Evolutionary conservation across 1,284 basidiomycete species (phyloP).

Genomic region (Ganoderma lingzhi): DNA sequence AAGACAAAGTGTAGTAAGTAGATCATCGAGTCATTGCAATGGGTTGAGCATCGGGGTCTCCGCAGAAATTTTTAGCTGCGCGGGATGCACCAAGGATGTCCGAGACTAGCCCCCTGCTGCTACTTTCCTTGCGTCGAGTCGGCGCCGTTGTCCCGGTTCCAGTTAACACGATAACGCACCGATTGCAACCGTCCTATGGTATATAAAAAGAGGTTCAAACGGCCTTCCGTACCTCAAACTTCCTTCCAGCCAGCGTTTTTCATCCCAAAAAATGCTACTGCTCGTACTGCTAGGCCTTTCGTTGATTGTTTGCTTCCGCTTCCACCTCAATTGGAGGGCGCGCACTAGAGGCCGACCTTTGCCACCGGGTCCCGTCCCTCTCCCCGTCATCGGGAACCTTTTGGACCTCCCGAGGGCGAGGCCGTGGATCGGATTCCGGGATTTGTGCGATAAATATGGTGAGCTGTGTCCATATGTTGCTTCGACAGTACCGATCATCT

Average conservation of each 20-base stretch:
- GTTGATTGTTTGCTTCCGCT: neutral
- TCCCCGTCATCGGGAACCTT: constrained; percentile 11
- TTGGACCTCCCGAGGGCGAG: neutral
- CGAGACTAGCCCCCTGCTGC: neutral
- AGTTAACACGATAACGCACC: neutral
- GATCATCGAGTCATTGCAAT: too few relatives aligned
- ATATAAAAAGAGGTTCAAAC: neutral
- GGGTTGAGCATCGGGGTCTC: neutral
- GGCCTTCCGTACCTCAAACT: neutral
- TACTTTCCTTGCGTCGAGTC: neutral
- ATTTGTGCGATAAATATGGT: constrained; percentile 10
- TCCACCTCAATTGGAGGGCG: neutral
- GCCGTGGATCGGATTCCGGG: neutral
- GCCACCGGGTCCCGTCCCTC: constrained; percentile 1
- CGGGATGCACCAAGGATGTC: too few relatives aligned
- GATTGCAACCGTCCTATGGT: neutral
- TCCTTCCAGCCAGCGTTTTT: neutral
- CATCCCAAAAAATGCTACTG: neutral
- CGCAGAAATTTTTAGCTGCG: neutral
- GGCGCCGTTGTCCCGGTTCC: neutral
- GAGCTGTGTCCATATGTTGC: neutral
- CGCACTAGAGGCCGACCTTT: neutral
- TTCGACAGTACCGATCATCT: too few relatives aligned
- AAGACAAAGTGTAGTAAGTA: neutral
- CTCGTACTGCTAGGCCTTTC: neutral